Base-by-base conservation (phyloP, 352 stramenopile species). In the Phytopythium sindhum region DNA sequence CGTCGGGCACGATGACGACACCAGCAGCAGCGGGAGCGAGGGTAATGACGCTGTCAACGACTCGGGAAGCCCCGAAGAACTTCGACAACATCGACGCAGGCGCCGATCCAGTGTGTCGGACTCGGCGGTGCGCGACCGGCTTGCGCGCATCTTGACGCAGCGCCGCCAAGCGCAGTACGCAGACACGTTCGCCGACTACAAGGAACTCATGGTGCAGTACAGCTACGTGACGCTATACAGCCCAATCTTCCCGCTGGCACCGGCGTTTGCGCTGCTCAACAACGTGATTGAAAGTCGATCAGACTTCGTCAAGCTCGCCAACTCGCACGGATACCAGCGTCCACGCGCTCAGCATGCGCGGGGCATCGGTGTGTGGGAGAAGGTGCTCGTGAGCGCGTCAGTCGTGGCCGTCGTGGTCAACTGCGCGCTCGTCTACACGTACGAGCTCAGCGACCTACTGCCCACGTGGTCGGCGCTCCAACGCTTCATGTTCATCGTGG, bases 401-500 rank as follows among this genome's bases (percentile, higher is more conserved):
- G 86, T 97, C 0, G 84, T 97, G 72, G 93, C 91, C 12, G 88
- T 98, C 53, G 72, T 98, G 24, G 93, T 96, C 57, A 98, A 98
- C 74, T 98, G 91, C 61, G 92, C 88, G 28, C 77, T 98, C n/a
- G 91, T 98, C 63, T 95, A 80, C 69, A 86, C 77, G 4, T 90
- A 85, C 60, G 77, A 90, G 52, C 68, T 90, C 2, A 57, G 79
- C 17, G 67, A 79, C 19, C 57, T 90, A 24, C 61, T 88, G 11
- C 79, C 81, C 26, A 62, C 67, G 8, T 86, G 78, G 75, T 81
- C 79, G 12, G 77, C 86, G 9, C 67, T 90, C 3, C 67, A 88
- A 28, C 78, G 76, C 14, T 84, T 86, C 69, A 84, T 84, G 63
- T 71, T 90, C 44, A 74, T 90, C 57, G 65, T 90, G 44, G 79